Conservation (phyloP, 257 asterid species). For the Capsicum rhomboideum region DNA sequence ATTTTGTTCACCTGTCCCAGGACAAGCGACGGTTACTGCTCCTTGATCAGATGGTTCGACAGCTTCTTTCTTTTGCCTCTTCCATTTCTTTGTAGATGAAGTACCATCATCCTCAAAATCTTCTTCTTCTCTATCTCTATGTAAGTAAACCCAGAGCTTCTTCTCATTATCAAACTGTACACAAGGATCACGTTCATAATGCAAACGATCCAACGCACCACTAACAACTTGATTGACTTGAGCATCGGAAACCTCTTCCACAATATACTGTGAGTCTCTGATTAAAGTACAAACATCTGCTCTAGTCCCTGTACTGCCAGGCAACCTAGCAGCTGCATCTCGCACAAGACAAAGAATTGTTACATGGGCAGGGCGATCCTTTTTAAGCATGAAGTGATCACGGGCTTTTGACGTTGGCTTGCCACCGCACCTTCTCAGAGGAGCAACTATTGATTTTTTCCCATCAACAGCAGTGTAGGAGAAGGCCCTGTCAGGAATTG, state of each 20-base stretch:
- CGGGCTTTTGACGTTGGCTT: slow-evolving; percentile 99
- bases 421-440: slow-evolving; percentile 98
- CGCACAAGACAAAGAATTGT: slow-evolving; percentile 96
- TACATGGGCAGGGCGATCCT: slow-evolving; percentile 94
- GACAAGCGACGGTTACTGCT: slow-evolving; percentile 44
- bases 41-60: slow-evolving; percentile 67
- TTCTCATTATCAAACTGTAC: slow-evolving; percentile 96
- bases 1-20: slow-evolving; percentile 43
- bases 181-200: slow-evolving; percentile 97
- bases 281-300: slow-evolving; percentile 96
- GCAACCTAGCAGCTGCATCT: slow-evolving; percentile 98
- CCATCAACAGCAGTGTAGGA: slow-evolving; percentile 90
- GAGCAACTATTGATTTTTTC: slow-evolving; percentile 92
- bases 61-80: slow-evolving; percentile 83
- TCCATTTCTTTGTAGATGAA: slow-evolving; percentile 97
- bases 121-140: slow-evolving; percentile 93
- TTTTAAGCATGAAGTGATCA: slow-evolving; percentile 94
- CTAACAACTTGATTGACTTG: slow-evolving; percentile 96
- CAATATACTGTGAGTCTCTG: slow-evolving; percentile 91
- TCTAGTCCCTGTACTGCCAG: slow-evolving; percentile 96
- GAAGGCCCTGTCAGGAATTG: slow-evolving; percentile 95
- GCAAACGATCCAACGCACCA: slow-evolving; percentile 95
- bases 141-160: slow-evolving; percentile 90
- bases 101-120: slow-evolving; percentile 99
- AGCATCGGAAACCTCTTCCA: slow-evolving; percentile 87